These are phyloP conservation scores for Stipa capillata DNA, from an alignment of 176 grass and related monocot species.

Conservation along the genomic window DNA sequence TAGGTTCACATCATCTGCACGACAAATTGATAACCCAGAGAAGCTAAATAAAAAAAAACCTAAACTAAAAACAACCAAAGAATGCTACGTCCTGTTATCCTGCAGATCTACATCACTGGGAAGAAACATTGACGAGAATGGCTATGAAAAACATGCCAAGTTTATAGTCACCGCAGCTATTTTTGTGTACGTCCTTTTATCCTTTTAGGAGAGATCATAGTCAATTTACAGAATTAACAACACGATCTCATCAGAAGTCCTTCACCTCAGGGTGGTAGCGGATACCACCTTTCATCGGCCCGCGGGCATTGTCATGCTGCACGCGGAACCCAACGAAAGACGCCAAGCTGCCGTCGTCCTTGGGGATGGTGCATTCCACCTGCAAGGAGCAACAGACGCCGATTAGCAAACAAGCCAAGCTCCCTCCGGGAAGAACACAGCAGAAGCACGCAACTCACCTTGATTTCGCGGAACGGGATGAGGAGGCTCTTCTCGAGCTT, in stretches of 20 bases:
- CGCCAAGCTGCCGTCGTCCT: slow-evolving; percentile 79
- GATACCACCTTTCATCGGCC: slow-evolving; percentile 98
- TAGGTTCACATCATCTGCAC: background rate
- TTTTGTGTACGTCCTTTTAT: background rate
- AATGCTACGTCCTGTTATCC: background rate
- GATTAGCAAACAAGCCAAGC: slow-evolving; percentile 3
- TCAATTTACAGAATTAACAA: background rate
- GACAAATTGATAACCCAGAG: background rate
- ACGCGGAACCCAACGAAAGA: slow-evolving; percentile 90
- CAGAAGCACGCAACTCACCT: slow-evolving; percentile 14
- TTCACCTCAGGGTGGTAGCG: slow-evolving; percentile 86
- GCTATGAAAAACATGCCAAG: background rate
- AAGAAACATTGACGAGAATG: background rate
- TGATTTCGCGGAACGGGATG: slow-evolving; percentile 86
- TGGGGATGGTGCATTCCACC: slow-evolving; percentile 99
- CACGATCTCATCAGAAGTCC: background rate
- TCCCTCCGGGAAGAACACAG: background rate
- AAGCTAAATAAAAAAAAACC: background rate
- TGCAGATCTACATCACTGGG: background rate
- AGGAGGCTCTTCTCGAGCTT: slow-evolving; percentile 84
- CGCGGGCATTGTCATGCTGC: slow-evolving; percentile 93
- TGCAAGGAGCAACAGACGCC: slow-evolving; percentile 5
- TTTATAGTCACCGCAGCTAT: background rate
- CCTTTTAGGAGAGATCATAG: background rate
- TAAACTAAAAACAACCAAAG: background rate